These are phyloP conservation scores for Aureococcus anophagefferens DNA, from an alignment of 108 stramenopile genomes.

Conservation along the genomic window DNA sequence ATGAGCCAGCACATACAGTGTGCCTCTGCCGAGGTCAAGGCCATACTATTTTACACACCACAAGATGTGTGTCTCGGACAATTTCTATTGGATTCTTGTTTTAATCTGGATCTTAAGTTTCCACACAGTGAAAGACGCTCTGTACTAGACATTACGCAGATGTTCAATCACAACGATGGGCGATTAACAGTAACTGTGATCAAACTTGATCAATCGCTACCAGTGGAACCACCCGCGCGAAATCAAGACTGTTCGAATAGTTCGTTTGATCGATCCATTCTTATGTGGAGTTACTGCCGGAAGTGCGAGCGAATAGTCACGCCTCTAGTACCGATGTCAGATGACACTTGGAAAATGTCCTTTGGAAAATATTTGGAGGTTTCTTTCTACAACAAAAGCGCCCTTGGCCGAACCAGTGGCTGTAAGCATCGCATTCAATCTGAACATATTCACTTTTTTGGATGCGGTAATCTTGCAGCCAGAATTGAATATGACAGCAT, in stretches of 20 bases:
- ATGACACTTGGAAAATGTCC: conserved; percentile 85
- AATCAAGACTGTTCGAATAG: too few species aligned
- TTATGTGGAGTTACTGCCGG: conserved; percentile 75
- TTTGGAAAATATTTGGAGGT: conserved; percentile 93
- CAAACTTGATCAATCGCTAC: too few species aligned
- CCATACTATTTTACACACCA: conserved; percentile 78
- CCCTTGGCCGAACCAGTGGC: neutral
- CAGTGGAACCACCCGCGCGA: neutral
- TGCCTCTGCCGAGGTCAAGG: conserved; percentile 83
- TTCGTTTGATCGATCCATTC: too few species aligned
- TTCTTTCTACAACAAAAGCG: conserved; percentile 80
- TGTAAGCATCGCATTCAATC: conserved; percentile 67
- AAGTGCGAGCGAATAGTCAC: conserved; percentile 73
- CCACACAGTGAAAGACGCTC: too few species aligned
- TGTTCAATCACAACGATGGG: too few species aligned
- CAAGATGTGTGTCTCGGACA: conserved; percentile 85
- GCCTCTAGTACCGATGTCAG: conserved; percentile 62
- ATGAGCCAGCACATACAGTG: too few species aligned
- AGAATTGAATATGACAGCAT: conserved; percentile 74
- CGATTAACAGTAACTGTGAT: too few species aligned
- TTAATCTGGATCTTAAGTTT: too few species aligned
- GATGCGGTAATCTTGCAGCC: conserved; percentile 70
- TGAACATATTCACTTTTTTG: conserved; percentile 68
- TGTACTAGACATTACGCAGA: too few species aligned
- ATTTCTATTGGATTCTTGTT: conserved; percentile 82